phyloP scores from a whole-genome alignment of 345 rosid species.

The Arabidopsis thaliana region TAIR10.1 NC_003076.8:5047501-5048000 shows the following conservation, averaged over 20 bases:
- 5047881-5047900: slow-evolving; percentile 49
- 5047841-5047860: slow-evolving; percentile 42
- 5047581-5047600: background rate
- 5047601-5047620: background rate
- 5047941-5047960: slow-evolving; percentile 58
- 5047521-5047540: no score
- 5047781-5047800: slow-evolving; percentile 40
- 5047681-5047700: background rate
- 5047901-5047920: slow-evolving; percentile 56
- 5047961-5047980: slow-evolving; percentile 56
- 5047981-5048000: slow-evolving; percentile 54
- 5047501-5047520: no score
- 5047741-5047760: slow-evolving; percentile 19
- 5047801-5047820: slow-evolving; percentile 36
- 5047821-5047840: background rate
- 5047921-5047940: slow-evolving; percentile 54
- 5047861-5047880: slow-evolving; percentile 11
- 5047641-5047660: background rate
- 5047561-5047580: no score
- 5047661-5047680: slow-evolving; percentile 15
- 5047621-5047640: background rate
- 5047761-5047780: slow-evolving; percentile 31
- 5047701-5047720: slow-evolving; percentile 5
- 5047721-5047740: slow-evolving; percentile 5
- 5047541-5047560: no score